Evolutionary conservation across 345 rosid genomes (phyloP), one percentile per base, ranked within the genome.

Genomic region (Dipteronia sinensis): DNA sequence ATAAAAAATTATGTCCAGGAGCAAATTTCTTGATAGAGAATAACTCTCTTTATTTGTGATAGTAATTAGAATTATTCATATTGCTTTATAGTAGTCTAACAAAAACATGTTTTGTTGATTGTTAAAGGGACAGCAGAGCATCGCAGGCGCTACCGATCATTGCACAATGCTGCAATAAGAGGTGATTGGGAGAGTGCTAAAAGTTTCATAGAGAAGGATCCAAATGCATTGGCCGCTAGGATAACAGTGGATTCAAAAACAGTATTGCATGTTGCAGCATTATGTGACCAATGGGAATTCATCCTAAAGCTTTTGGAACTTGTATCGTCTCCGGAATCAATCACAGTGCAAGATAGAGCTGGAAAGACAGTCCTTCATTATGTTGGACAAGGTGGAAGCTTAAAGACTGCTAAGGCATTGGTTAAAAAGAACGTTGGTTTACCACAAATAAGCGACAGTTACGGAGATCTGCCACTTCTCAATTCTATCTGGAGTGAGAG

Each of bases 401-500:
- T 34, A 34, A 34, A 34, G 38, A 34, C 38, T 5, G 38, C 38
- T 34, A 34, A 34, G 6, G 38, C 38, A 34, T 34, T 34, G 38
- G 6, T 34, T 56, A 2, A 6, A 56, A 56, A 17, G 62, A 56
- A 56, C 7, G 2, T 20, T n/a, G 23, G 3, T 56, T 56, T 56
- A 56, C 23, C 3, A 13, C 62, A 56, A 13, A 56, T 56, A 3
- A 11, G 0, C 7, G 7, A 7, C 23, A 13, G 1, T 8, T 4
- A 6, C 10, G 5, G 67, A 10, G 0, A 34, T 1, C 12, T 10
- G 11, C 53, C 71, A 3, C 71, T 67, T 40, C 9, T 12, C 27
- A 0, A 0, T 10, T 67, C 53, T n/a, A 10, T n/a, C 1, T 0
- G 0, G 0, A 13, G 27, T 67, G 29, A 4, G 42, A 19, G 3